Evolutionary conservation across 768 basidiomycete species (phyloP).

Genomic region (Podaxis rugospora): DNA sequence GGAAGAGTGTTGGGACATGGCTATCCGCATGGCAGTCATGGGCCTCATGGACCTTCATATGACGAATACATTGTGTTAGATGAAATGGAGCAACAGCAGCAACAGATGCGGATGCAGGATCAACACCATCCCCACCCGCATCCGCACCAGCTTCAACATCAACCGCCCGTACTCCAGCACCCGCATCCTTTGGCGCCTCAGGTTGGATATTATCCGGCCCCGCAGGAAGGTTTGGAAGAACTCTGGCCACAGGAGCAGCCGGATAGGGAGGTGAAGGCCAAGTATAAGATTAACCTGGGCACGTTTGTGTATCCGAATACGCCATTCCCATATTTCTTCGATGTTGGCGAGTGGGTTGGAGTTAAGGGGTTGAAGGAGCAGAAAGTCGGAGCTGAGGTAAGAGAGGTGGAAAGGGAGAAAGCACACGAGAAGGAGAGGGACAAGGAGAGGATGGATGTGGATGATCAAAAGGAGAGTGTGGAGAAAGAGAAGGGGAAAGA

Average conservation of each 20-base stretch:
- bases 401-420: constrained; percentile 14
- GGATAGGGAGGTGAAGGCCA: constrained; percentile 18
- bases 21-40: constrained; percentile 7
- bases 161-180: constrained; percentile 3
- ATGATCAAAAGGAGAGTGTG: not conserved
- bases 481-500: not conserved
- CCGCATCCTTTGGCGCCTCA: not conserved
- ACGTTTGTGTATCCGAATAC: constrained; percentile 54
- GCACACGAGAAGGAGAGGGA: constrained; percentile 15
- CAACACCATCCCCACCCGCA: constrained; percentile 10
- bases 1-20: constrained; percentile 15
- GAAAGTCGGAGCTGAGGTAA: constrained; percentile 17
- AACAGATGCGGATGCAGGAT: constrained; percentile 11
- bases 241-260: constrained; percentile 10
- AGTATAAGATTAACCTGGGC: constrained; percentile 40
- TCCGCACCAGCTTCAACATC: constrained; percentile 10
- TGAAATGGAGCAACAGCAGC: constrained; percentile 9
- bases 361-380: constrained; percentile 12
- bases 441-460: constrained; percentile 8
- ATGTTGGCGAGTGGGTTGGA: constrained; percentile 22
- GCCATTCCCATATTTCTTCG: constrained; percentile 57
- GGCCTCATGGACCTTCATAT: constrained; percentile 8
- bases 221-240: constrained; percentile 6
- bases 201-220: constrained; percentile 5
- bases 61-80: constrained; percentile 6